Conservation (phyloP, 2,329 filamentous ascomycete genomes). For the Diplodia scrobiculata region DNA sequence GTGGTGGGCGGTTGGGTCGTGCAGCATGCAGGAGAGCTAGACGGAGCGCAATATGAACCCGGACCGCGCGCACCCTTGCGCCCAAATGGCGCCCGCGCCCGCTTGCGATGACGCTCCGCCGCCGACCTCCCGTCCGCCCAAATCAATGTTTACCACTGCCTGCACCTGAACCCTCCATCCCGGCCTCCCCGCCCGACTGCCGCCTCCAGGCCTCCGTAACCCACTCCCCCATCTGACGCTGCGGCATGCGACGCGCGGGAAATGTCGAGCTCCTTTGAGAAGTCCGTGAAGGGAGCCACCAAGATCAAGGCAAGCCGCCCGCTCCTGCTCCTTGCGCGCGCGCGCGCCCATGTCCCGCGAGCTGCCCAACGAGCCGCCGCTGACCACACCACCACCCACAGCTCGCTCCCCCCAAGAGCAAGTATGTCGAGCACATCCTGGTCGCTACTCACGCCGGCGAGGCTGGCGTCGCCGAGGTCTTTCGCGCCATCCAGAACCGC, state of each 20-base stretch:
- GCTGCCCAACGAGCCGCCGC: slow-evolving; percentile 31
- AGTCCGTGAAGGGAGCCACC: slow-evolving; percentile 97
- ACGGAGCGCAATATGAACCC: slow-evolving; percentile 4
- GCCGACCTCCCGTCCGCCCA: slow-evolving; percentile 21
- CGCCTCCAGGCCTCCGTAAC: neutral
- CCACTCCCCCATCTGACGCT: slow-evolving; percentile 4
- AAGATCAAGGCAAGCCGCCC: slow-evolving; percentile 77
- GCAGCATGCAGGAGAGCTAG: slow-evolving; percentile 12
- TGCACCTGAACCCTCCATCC: slow-evolving; percentile 17
- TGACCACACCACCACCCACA: slow-evolving; percentile 45
- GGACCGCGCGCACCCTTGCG: slow-evolving; percentile 1
- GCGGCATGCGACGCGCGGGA: slow-evolving; percentile 32
- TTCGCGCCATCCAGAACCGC: slow-evolving; percentile 84
- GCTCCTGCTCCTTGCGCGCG: slow-evolving; percentile 26
- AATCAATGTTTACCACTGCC: slow-evolving; percentile 17
- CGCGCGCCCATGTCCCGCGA: slow-evolving; percentile 2
- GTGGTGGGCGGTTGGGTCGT: slow-evolving; percentile 5
- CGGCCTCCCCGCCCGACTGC: slow-evolving; percentile 20
- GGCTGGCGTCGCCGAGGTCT: slow-evolving; percentile 91
- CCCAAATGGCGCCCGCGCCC: slow-evolving; percentile 16
- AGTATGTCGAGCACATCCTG: slow-evolving; percentile 98
- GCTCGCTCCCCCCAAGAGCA: slow-evolving; percentile 95
- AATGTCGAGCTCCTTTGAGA: slow-evolving; percentile 93
- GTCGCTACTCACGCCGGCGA: slow-evolving; percentile 93
- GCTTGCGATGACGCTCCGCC: slow-evolving; percentile 22